Base-by-base conservation (phyloP, 768 basidiomycete species). In the Heimioporus sp. region DNA sequence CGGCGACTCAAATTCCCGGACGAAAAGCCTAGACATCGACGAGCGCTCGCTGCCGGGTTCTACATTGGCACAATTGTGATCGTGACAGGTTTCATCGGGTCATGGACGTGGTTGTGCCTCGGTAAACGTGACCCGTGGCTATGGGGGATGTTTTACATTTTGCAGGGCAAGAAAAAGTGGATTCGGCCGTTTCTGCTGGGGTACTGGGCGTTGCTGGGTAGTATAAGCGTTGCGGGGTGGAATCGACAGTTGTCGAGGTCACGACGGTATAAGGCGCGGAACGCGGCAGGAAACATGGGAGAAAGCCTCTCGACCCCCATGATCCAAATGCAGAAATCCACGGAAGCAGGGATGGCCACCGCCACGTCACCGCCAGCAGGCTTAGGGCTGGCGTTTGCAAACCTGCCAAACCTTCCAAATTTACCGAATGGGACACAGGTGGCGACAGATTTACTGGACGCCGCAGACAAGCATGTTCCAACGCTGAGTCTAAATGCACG, bases 161-260 rank as follows among this genome's bases (percentile, higher is more conserved):
- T 93, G 4, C 82, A 89, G 57, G 92, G 92, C 5, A 75, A 75
- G 60, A 82, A 78, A 51, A 77, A 81, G 59, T 94, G 92, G 92
- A 87, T 83, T 16, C 77, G 97, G 13, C 81, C 85, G 2, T 81
- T 80, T 9, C 73, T 99, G 40, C 71, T 97, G 44, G 79, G 74
- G 5, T 98, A 97, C 66, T 99, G 97, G 97, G 87, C 76, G 8
- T 70, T 80, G 5, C 69, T 96, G 28, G 89, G 87, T 7, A 79
- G 77, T 56, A 76, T 96, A 51, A 95, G 92, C 52, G 90, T 98
- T 20, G 94, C 88, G 9, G 95, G 92, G 0, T 98, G 97, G 97
- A 93, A 85, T 67, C 78, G 94, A 45, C 95, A 97, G 67, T 72
- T 98, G 43, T 86, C 85, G 6, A 77, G 93, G 53, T 83, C 87